Evolutionary conservation across 2,329 filamentous ascomycete genomes (phyloP).

Genomic region (Botrytis hyacinthi): DNA sequence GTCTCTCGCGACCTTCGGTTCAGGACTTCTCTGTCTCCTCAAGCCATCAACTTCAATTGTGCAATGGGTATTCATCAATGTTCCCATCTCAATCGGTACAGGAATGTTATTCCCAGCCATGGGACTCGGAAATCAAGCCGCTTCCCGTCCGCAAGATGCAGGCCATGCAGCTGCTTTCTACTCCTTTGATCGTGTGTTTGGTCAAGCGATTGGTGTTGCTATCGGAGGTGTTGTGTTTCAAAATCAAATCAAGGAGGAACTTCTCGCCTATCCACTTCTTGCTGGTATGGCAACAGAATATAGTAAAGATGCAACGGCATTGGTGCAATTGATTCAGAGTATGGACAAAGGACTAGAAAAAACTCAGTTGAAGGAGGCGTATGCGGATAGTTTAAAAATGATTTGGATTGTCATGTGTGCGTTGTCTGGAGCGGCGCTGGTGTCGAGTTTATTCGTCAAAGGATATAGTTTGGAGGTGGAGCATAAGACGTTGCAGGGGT

Average conservation of each 20-base stretch:
- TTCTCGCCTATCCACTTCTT: slow-evolving; percentile 29
- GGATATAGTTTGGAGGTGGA: slow-evolving; percentile 48
- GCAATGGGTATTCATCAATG: slow-evolving; percentile 59
- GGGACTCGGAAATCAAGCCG: slow-evolving; percentile 61
- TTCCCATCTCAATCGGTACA: slow-evolving; percentile 58
- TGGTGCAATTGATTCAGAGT: slow-evolving; percentile 33
- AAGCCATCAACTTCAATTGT: slow-evolving; percentile 49
- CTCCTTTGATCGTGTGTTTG: slow-evolving; percentile 63
- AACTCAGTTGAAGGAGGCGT: slow-evolving; percentile 49
- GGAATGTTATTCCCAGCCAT: slow-evolving; percentile 66
- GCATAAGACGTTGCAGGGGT: slow-evolving; percentile 49
- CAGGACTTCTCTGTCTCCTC: slow-evolving; percentile 54
- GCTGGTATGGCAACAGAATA: slow-evolving; percentile 31
- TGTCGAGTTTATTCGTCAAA: slow-evolving; percentile 51
- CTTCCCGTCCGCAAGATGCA: slow-evolving; percentile 54
- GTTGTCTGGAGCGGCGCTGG: slow-evolving; percentile 48
- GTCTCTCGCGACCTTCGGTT: slow-evolving; percentile 55
- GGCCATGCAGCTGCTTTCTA: slow-evolving; percentile 63
- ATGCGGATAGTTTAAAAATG: slow-evolving; percentile 52
- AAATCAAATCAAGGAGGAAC: slow-evolving; percentile 47
- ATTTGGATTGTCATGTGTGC: slow-evolving; percentile 57
- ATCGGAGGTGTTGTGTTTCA: slow-evolving; percentile 69
- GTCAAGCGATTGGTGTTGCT: slow-evolving; percentile 64
- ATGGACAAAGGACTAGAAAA: slow-evolving; percentile 41
- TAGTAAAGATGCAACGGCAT: slow-evolving; percentile 35